Conservation (phyloP, 148 eudicot species). For the Camellia lanceoleosa region DNA sequence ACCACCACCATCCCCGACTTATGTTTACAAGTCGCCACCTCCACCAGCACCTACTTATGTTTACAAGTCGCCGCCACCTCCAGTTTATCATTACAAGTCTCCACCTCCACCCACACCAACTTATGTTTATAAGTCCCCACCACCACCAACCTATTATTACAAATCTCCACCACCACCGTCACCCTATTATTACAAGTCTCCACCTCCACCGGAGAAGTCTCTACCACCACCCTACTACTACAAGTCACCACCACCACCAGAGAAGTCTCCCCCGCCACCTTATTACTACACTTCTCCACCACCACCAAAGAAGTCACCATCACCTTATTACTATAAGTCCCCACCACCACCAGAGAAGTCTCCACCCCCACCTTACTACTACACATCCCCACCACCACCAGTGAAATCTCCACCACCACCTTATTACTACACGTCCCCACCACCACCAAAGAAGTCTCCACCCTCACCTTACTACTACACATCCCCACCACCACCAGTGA, state of each 20-base stretch:
- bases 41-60: no score
- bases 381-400: conserved; percentile 34
- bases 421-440: conserved; percentile 19
- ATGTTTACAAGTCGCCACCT: no score
- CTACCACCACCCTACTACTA: conserved; percentile 24
- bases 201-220: no score
- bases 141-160: conserved; percentile 32
- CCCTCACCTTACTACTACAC: conserved; percentile 27
- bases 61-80: no score
- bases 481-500: conserved; percentile 27
- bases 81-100: conserved; percentile 32
- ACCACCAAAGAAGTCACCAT: not conserved
- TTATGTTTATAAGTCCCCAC: conserved; percentile 35
- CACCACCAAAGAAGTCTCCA: conserved; percentile 15
- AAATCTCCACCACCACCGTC: conserved; percentile 29
- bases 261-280: conserved; percentile 33
- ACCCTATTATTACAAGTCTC: conserved; percentile 28
- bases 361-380: conserved; percentile 19
- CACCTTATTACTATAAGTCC: conserved; percentile 24
- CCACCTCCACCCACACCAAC: conserved; percentile 38
- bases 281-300: conserved; percentile 20
- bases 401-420: conserved; percentile 7
- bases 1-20: no score
- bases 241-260: conserved; percentile 35
- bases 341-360: conserved; percentile 28